phyloP scores from a whole-genome alignment of 306 rosid species.

The Dryas alaskensis region DNA sequence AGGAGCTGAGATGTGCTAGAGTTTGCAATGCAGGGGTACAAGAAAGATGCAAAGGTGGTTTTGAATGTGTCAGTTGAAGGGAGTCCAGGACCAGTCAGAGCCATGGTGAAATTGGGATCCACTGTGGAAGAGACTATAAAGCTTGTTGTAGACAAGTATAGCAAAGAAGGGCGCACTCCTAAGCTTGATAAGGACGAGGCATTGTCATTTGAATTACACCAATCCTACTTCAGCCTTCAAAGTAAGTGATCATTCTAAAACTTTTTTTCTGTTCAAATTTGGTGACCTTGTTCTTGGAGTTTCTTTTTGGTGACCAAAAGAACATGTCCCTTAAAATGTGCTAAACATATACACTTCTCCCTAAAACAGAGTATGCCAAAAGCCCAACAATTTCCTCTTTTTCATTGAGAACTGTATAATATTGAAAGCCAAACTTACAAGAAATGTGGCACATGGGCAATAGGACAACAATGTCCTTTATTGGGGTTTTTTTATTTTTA shows the following conservation, averaged over 20 bases:
- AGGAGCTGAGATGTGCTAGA: constrained; percentile 12
- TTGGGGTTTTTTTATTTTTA: too few species aligned
- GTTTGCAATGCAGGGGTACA: constrained; percentile 42
- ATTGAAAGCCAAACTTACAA: background rate
- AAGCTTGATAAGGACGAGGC: constrained; percentile 35
- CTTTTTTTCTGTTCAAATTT: background rate
- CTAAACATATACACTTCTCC: too few species aligned
- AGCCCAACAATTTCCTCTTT: background rate
- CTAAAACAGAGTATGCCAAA: background rate
- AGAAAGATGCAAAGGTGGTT: constrained; percentile 81
- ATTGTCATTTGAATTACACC: constrained; percentile 61
- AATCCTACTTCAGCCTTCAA: constrained; percentile 79
- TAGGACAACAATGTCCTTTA: too few species aligned
- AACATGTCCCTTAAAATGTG: background rate
- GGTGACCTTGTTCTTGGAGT: background rate
- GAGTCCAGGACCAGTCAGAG: constrained; percentile 77
- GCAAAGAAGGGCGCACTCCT: constrained; percentile 75
- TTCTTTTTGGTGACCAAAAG: background rate
- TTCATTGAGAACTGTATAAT: background rate
- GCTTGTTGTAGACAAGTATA: constrained; percentile 59
- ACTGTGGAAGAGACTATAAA: constrained; percentile 66
- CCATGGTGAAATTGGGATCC: constrained; percentile 76
- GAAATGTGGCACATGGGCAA: background rate
- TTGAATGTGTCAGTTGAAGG: constrained; percentile 84
- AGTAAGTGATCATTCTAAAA: constrained; percentile 33